Percentiles rank a stretch among this genome's conserved stretches.
Conservation (phyloP, 257 asterid species). For the Solanum phureja region DNA sequence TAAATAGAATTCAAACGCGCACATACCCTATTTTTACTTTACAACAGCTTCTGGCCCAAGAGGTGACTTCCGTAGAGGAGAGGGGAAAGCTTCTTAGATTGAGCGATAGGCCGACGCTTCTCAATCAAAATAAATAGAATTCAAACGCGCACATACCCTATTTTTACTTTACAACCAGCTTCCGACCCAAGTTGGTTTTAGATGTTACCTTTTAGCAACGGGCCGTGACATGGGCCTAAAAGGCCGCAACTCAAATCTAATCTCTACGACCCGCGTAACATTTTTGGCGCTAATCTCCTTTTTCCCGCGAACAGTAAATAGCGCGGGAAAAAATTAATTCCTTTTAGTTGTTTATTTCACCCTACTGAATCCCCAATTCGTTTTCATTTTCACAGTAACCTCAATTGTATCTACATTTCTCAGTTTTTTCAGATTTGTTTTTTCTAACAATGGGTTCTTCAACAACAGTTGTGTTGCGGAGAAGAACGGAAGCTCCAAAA, state of each 20-base stretch:
- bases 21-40: no score
- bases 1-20: no score
- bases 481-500: constrained; percentile 56
- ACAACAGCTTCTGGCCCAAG: no score
- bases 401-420: neutral
- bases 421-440: neutral
- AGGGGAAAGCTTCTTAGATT: no score
- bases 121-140: no score
- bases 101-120: no score
- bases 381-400: neutral
- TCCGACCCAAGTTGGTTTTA: no score
- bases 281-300: constrained; percentile 8
- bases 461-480: constrained; percentile 16
- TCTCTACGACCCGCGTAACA: neutral
- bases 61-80: no score
- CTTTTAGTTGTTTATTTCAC: neutral
- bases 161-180: no score
- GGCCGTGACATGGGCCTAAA: neutral
- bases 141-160: no score
- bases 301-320: constrained; percentile 7
- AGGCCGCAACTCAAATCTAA: neutral
- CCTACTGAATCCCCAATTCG: neutral
- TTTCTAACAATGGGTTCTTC: constrained; percentile 15
- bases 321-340: neutral
- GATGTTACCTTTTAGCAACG: neutral